A percentile compares a stretch with the other conserved stretches of the same genome.
These are phyloP conservation scores for Elsinoe fawcettii DNA, from an alignment of 2,329 filamentous ascomycete genomes.

Conservation along the genomic window DNA sequence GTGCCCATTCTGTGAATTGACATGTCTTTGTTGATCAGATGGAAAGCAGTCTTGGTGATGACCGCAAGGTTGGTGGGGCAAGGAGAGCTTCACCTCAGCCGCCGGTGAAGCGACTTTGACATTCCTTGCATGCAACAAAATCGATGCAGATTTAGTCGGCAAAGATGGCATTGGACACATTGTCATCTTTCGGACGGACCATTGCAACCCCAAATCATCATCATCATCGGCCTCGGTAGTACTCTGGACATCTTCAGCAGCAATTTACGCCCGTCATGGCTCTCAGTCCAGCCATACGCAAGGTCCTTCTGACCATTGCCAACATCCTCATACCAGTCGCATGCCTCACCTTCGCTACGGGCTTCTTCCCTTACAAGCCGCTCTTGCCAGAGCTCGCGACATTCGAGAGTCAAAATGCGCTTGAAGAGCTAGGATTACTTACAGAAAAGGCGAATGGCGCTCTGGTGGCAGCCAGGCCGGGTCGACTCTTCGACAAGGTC, in stretches of 20 bases:
- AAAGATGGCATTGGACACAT: not conserved
- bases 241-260: not conserved
- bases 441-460: slow-evolving; percentile 1
- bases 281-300: not conserved
- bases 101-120: not conserved
- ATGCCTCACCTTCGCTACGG: slow-evolving; percentile 63
- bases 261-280: not conserved
- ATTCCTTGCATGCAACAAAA: not conserved
- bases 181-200: not conserved
- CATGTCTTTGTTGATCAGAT: not conserved
- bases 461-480: slow-evolving; percentile 42
- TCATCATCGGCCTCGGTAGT: slow-evolving; percentile 11
- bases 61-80: not conserved
- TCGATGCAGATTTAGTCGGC: not conserved
- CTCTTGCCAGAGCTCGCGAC: slow-evolving; percentile 74
- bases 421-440: slow-evolving; percentile 17
- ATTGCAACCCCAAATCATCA: not conserved
- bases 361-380: slow-evolving; percentile 97
- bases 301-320: slow-evolving; percentile 50
- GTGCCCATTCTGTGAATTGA: not conserved
- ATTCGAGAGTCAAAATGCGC: slow-evolving; percentile 21
- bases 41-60: not conserved
- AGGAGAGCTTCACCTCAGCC: not conserved
- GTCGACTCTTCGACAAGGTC: slow-evolving; percentile 74
- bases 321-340: slow-evolving; percentile 72